Conservation (phyloP, 108 stramenopile species). For the Cyclotella baltica region DNA sequence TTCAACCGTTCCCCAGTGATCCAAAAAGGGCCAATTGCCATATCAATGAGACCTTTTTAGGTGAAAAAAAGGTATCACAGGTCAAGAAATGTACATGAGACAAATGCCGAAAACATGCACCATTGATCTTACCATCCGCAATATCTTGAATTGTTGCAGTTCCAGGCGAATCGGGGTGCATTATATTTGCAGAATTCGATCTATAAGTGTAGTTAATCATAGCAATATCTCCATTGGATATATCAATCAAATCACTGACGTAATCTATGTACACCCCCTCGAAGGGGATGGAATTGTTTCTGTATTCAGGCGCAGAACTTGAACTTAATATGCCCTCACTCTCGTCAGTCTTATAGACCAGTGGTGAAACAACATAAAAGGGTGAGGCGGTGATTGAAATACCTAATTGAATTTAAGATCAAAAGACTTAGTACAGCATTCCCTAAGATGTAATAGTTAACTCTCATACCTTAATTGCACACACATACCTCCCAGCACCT, state of each 20-base stretch:
- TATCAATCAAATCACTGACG: background rate
- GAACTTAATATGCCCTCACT: background rate
- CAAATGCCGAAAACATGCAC: background rate
- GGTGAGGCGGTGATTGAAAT: background rate
- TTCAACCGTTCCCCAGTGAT: constrained; percentile 23
- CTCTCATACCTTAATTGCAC: too few species aligned
- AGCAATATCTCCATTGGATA: constrained; percentile 28
- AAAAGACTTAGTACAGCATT: too few species aligned
- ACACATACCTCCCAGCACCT: constrained; percentile 3
- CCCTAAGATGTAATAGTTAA: background rate
- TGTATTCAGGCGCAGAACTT: constrained; percentile 2
- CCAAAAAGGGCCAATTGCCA: constrained; percentile 38
- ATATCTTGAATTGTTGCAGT: constrained; percentile 30
- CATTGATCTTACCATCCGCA: constrained; percentile 19
- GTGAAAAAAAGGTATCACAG: background rate
- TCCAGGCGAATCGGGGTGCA: background rate
- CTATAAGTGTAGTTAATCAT: constrained; percentile 25
- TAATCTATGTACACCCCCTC: constrained; percentile 24
- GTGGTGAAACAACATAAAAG: background rate
- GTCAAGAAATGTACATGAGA: background rate
- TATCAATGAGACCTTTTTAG: background rate
- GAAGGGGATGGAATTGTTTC: constrained; percentile 10
- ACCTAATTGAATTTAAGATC: too few species aligned
- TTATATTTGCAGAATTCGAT: background rate
- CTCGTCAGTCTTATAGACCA: background rate